These are phyloP conservation scores for Aphanocladium album DNA, from an alignment of 2,329 filamentous ascomycete genomes.

Conservation along the genomic window DNA sequence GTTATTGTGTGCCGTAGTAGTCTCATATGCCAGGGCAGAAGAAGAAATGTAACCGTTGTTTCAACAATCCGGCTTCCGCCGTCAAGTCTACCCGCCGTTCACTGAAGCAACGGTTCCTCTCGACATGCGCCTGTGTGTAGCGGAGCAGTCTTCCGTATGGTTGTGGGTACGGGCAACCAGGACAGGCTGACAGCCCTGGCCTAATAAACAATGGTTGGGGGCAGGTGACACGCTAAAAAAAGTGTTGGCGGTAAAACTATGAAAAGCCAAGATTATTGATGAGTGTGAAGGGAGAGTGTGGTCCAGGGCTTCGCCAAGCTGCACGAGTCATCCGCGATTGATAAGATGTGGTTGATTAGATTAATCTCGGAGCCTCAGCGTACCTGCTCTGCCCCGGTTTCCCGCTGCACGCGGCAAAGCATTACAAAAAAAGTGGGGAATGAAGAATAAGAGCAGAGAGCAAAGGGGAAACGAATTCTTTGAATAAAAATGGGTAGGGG, in stretches of 20 bases:
- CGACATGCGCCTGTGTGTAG: not conserved
- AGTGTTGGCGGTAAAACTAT: not conserved
- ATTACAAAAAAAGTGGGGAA: too few relatives aligned
- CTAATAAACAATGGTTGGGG: not conserved
- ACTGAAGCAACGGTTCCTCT: too few relatives aligned
- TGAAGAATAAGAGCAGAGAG: not conserved
- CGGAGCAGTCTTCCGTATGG: not conserved
- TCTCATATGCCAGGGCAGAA: too few relatives aligned
- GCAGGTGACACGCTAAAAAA: not conserved
- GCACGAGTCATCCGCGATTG: not conserved
- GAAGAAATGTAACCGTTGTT: too few relatives aligned
- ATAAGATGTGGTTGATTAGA: constrained; percentile 6
- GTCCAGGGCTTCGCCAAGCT: not conserved
- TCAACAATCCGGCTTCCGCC: too few relatives aligned
- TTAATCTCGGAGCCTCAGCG: not conserved
- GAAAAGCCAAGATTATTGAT: not conserved
- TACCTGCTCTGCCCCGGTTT: too few relatives aligned
- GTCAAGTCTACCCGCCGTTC: too few relatives aligned
- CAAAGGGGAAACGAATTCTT: too few relatives aligned
- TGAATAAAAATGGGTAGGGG: too few relatives aligned
- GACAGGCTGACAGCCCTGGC: not conserved
- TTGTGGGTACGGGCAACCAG: not conserved
- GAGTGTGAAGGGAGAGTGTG: not conserved
- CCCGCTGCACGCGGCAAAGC: too few relatives aligned
- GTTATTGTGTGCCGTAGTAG: too few relatives aligned